Conservation (phyloP, 495 filamentous ascomycete genomes). For the Podospora didyma region DNA sequence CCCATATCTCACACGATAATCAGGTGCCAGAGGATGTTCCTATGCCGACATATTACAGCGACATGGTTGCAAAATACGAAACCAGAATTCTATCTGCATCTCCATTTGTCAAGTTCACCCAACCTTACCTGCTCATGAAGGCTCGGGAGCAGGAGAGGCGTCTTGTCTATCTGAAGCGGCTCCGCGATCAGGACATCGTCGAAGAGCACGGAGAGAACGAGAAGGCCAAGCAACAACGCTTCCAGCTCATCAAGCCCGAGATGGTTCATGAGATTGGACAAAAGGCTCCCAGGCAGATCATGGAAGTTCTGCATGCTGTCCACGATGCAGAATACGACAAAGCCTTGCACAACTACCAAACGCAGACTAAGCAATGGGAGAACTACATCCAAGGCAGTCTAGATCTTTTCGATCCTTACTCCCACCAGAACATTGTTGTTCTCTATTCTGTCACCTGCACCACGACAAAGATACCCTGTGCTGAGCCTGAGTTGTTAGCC, state of each 20-base stretch:
- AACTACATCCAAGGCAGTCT: constrained; percentile 78
- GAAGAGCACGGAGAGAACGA: constrained; percentile 54
- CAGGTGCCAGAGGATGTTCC: constrained; percentile 80
- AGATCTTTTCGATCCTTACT: constrained; percentile 87
- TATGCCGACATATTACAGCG: constrained; percentile 86
- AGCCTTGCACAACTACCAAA: constrained; percentile 87
- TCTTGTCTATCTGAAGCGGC: constrained; percentile 70
- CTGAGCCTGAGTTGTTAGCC: constrained; percentile 80
- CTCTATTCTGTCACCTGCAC: constrained; percentile 92
- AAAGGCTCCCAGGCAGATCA: constrained; percentile 74
- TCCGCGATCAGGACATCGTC: constrained; percentile 72
- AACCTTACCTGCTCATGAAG: constrained; percentile 87
- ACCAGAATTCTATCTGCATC: constrained; percentile 94
- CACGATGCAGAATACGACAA: constrained; percentile 96
- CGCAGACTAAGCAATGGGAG: constrained; percentile 94
- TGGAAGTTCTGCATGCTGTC: constrained; percentile 88
- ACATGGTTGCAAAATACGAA: constrained; percentile 88
- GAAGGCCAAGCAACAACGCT: constrained; percentile 61
- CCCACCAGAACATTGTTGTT: constrained; percentile 94
- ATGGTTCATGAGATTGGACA: constrained; percentile 83
- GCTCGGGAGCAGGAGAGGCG: constrained; percentile 86
- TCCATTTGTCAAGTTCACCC: constrained; percentile 91
- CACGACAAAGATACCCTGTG: constrained; percentile 83
- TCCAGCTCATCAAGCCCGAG: constrained; percentile 85
- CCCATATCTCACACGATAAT: constrained; percentile 41